These are phyloP conservation scores for Elsinoe perseae DNA, from an alignment of 2,329 filamentous ascomycete species.

Conservation along the genomic window DNA sequence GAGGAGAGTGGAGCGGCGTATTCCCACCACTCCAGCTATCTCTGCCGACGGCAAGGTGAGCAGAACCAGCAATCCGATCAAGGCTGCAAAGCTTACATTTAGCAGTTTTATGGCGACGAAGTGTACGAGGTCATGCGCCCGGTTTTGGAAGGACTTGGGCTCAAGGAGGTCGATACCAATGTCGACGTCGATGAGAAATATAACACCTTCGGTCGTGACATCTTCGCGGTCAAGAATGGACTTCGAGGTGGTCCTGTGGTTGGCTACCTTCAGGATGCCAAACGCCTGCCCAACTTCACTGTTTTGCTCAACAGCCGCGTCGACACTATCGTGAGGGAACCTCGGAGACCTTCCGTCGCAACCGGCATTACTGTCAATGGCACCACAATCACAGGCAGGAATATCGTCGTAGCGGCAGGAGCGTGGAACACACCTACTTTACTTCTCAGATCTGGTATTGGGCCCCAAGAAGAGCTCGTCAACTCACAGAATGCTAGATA, in stretches of 20 bases:
- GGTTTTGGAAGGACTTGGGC: neutral
- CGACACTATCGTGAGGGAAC: slow-evolving; percentile 18
- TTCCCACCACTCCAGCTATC: neutral
- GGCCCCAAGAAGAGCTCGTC: slow-evolving; percentile 17
- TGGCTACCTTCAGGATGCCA: slow-evolving; percentile 45
- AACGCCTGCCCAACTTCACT: slow-evolving; percentile 37
- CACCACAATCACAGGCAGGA: slow-evolving; percentile 25
- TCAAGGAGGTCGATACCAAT: slow-evolving; percentile 4
- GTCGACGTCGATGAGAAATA: slow-evolving; percentile 32
- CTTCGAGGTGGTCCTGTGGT: slow-evolving; percentile 45
- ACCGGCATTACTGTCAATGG: slow-evolving; percentile 36
- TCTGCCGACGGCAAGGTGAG: slow-evolving; percentile 8
- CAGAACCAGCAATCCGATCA: neutral
- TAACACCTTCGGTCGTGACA: slow-evolving; percentile 43
- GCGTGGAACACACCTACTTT: slow-evolving; percentile 26
- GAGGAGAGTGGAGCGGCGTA: neutral
- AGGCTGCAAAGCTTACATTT: neutral
- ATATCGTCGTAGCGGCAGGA: slow-evolving; percentile 33
- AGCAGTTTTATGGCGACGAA: slow-evolving; percentile 3
- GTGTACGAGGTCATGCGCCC: slow-evolving; percentile 6
- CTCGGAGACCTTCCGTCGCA: slow-evolving; percentile 37
- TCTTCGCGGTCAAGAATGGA: slow-evolving; percentile 43
- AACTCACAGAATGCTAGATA: neutral
- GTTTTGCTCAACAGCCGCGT: slow-evolving; percentile 40
- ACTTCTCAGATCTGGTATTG: slow-evolving; percentile 37